Percentiles rank a stretch among this genome's conserved stretches.
phyloP scores from a whole-genome alignment of 371 early-diverging fungal species.

The Mucor irregularis region DNA sequence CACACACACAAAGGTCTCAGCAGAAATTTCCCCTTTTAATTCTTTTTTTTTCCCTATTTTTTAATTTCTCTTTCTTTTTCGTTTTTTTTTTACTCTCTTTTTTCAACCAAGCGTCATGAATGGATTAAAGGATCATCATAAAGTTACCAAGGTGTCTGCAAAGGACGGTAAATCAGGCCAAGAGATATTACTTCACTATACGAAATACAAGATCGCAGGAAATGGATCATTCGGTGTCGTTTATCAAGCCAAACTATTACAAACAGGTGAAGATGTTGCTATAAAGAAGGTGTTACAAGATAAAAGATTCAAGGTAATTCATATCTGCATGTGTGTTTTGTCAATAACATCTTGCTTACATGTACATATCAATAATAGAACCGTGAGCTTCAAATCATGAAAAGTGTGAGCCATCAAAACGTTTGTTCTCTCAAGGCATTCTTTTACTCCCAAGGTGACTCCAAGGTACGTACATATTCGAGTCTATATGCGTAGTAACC shows the following conservation, averaged over 20 bases:
- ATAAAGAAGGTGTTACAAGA: slow-evolving; percentile 97
- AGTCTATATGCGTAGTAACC: background rate
- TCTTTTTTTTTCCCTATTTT: no score
- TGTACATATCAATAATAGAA: no score
- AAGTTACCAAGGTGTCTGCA: slow-evolving; percentile 49
- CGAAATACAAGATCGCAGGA: slow-evolving; percentile 89
- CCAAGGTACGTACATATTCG: slow-evolving; percentile 22
- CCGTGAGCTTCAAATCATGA: slow-evolving; percentile 89
- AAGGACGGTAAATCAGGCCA: slow-evolving; percentile 87
- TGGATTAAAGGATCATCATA: slow-evolving; percentile 1
- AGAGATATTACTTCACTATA: slow-evolving; percentile 83
- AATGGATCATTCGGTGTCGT: slow-evolving; percentile 98
- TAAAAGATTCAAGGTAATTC: slow-evolving; percentile 93
- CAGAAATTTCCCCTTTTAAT: no score
- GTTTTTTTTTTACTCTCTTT: background rate
- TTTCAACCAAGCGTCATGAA: no score
- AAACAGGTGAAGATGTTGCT: slow-evolving; percentile 82
- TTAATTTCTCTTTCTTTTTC: background rate
- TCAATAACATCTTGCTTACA: no score
- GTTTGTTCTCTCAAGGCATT: slow-evolving; percentile 72
- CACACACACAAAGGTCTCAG: no score
- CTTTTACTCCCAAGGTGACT: slow-evolving; percentile 74
- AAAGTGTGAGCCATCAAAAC: slow-evolving; percentile 76
- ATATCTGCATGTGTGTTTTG: no score
- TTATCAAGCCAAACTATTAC: slow-evolving; percentile 87